Evolutionary conservation across 495 filamentous ascomycete species (phyloP).

Genomic region (Aspergillus coremiiformis): DNA sequence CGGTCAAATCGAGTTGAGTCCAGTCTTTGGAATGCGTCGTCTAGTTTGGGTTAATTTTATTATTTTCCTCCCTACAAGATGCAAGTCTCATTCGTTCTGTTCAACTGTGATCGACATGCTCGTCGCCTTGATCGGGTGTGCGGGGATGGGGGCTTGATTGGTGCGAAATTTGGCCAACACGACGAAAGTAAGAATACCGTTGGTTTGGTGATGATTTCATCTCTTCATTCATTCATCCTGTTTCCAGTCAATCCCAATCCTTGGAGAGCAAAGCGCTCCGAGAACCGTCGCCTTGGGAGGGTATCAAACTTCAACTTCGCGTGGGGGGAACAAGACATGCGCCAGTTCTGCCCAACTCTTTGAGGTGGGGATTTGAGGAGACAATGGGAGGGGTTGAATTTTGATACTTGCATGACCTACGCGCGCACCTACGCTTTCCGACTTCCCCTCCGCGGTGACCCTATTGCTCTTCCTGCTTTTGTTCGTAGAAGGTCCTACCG

Average conservation of each 20-base stretch:
- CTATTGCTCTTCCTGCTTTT: neutral
- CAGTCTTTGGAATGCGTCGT: neutral
- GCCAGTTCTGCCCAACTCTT: neutral
- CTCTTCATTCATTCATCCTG: neutral
- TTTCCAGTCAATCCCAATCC: neutral
- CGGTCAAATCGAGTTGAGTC: neutral
- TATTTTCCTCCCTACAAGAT: neutral
- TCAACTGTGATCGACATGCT: conserved; percentile 26
- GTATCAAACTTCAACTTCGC: neutral
- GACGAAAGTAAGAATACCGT: conserved; percentile 8
- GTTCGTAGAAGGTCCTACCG: neutral
- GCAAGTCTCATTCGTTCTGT: conserved; percentile 1
- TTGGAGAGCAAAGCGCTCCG: neutral
- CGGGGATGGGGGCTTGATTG: conserved; percentile 24
- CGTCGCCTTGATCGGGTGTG: conserved; percentile 22
- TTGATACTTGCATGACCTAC: neutral
- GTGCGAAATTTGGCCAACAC: conserved; percentile 27
- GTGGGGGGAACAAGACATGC: neutral
- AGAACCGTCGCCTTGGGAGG: neutral
- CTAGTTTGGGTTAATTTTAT: neutral
- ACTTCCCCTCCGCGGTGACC: neutral
- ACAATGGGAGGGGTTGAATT: neutral
- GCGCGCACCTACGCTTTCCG: neutral
- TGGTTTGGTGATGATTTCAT: conserved; percentile 13
- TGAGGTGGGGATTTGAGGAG: too few species aligned